Evolutionary conservation across 208 protist species (phyloP), one percentile per base, ranked within the genome.

Genomic region (Wallacemonas collosoma): DNA sequence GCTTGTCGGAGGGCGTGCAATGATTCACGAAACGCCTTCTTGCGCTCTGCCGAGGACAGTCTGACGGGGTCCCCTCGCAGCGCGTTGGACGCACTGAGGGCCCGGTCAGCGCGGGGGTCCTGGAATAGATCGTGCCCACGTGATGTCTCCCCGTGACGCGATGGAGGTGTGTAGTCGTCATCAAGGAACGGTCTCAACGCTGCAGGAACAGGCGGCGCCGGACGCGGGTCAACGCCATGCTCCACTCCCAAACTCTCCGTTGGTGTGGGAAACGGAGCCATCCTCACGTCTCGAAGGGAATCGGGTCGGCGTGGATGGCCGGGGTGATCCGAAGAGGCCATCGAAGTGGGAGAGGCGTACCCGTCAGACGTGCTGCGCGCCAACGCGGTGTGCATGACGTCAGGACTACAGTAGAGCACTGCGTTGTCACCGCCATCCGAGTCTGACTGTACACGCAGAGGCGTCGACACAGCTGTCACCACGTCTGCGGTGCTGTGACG

Each of bases 401-500:
- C 57, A 44, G 57, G 57, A n/a, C 57, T 45, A n/a, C 57, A 63
- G 57, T 47, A 63, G 38, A 63, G 12, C 5, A 63, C 57, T 17
- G 39, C 57, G 44, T n/a, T 6, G 57, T 63, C 57, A 63, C 44
- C 57, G 11, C 9, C 57, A 63, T 39, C 57, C 36, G 39, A 14
- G 57, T 45, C 38, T 47, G 5, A 26, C 26, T 26, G 26, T 26
- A 26, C 35, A 6, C n/a, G 11, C n/a, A 63, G 39, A 6, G 57
- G 57, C 57, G 57, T 35, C 1, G n/a, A 45, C 26, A 8, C 38
- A 0, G 57, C 57, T 9, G 57, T 63, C 9, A 45, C 57, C 39
- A 63, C 57, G n/a, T 63, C 57, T 14, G 57, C 57, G 57, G 57
- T 63, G 39, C 57, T 63, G 57, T 63, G 9, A 11, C 38, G 57